Conservation (phyloP, 1,139 yeast species). For the Kazachstania sp. region DNA sequence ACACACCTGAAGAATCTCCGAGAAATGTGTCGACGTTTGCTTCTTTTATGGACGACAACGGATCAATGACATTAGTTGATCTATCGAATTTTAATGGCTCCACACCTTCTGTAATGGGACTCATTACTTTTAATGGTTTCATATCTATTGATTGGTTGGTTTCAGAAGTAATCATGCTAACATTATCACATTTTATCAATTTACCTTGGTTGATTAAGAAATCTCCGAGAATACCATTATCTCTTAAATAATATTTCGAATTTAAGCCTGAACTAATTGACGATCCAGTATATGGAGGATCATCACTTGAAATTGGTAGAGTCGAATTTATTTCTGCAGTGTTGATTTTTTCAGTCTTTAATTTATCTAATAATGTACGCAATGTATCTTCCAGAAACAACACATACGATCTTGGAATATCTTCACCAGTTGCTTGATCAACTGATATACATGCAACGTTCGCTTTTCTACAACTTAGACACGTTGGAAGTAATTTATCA, state of each 20-base stretch:
- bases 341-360: constrained; percentile 39
- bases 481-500: constrained; percentile 74
- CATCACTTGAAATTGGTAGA: constrained; percentile 22
- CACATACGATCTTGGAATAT: constrained; percentile 74
- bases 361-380: constrained; percentile 43
- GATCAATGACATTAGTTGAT: constrained; percentile 17
- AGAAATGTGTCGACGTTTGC: constrained; percentile 36
- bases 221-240: constrained; percentile 16
- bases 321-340: constrained; percentile 20
- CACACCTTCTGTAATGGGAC: constrained; percentile 5
- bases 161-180: not conserved
- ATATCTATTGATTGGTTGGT: not conserved
- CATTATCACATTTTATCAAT: not conserved
- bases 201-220: constrained; percentile 18
- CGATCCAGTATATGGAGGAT: constrained; percentile 16
- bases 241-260: not conserved
- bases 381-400: constrained; percentile 63
- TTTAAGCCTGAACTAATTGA: constrained; percentile 2
- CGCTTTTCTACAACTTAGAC: constrained; percentile 61
- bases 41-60: constrained; percentile 20
- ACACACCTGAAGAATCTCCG: constrained; percentile 52
- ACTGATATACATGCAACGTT: constrained; percentile 69
- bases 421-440: constrained; percentile 83
- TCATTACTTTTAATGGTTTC: constrained; percentile 9
- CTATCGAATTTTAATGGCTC: constrained; percentile 18